phyloP scores from a whole-genome alignment of 2,329 filamentous ascomycete species.

The Penicillium concentricum region DNA sequence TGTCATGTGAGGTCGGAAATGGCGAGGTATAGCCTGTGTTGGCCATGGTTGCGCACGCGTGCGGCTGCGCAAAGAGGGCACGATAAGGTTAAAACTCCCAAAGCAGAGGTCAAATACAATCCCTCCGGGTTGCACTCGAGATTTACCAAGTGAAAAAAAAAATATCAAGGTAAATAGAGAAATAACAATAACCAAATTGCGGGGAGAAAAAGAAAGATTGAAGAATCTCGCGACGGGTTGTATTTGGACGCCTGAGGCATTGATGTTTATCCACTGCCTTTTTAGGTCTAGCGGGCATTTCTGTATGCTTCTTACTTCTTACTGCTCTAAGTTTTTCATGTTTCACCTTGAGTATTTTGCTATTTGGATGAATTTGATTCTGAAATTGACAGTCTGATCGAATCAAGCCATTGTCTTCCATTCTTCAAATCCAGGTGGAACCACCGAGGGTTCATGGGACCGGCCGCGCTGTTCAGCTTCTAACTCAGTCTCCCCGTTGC shows the following conservation, averaged over 20 bases:
- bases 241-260: slow-evolving; percentile 16
- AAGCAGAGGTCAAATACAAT: neutral
- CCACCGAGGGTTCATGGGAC: slow-evolving; percentile 18
- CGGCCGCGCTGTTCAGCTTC: slow-evolving; percentile 5
- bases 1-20: slow-evolving; percentile 43
- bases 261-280: slow-evolving; percentile 19
- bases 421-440: slow-evolving; percentile 23
- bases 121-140: neutral
- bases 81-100: slow-evolving; percentile 1
- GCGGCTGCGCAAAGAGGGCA: slow-evolving; percentile 5
- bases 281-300: slow-evolving; percentile 14
- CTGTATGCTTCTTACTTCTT: neutral
- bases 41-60: slow-evolving; percentile 33
- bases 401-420: slow-evolving; percentile 16
- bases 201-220: slow-evolving; percentile 5
- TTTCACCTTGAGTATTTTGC: neutral
- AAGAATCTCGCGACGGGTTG: slow-evolving; percentile 6
- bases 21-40: slow-evolving; percentile 39
- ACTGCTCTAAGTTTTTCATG: neutral
- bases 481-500: slow-evolving; percentile 7
- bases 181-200: slow-evolving; percentile 21
- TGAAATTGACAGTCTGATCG: neutral
- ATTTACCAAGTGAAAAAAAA: neutral
- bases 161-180: neutral
- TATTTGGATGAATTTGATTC: neutral